A percentile compares a stretch with the other conserved stretches of the same genome.
Conservation (phyloP, 2,329 filamentous ascomycete species). For the Leptographium wingfieldii region DNA sequence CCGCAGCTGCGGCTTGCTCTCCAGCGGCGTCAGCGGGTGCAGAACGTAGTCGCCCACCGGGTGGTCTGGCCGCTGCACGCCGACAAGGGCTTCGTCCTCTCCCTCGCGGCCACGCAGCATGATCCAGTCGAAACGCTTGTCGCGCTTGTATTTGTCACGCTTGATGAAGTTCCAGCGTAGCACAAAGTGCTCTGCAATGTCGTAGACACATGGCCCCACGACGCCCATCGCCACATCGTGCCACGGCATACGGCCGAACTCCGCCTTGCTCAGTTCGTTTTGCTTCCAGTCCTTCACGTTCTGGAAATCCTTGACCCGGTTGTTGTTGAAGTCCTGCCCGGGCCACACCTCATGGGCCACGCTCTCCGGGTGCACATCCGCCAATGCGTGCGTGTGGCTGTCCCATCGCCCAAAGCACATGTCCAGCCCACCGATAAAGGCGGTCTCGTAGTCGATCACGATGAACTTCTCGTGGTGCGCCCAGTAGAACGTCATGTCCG, state of each 20-base stretch:
- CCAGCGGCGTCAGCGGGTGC: conserved; percentile 62
- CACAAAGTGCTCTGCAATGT: conserved; percentile 92
- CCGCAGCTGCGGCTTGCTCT: conserved; percentile 39
- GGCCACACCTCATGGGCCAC: conserved; percentile 79
- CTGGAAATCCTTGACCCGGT: conserved; percentile 90
- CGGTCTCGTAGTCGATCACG: conserved; percentile 79
- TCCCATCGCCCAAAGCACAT: conserved; percentile 96
- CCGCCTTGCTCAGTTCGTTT: conserved; percentile 82
- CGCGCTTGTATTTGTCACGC: conserved; percentile 93
- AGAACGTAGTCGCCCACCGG: conserved; percentile 78
- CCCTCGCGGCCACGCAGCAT: conserved; percentile 62
- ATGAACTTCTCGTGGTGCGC: conserved; percentile 98
- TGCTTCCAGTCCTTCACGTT: conserved; percentile 84
- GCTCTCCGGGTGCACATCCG: conserved; percentile 78
- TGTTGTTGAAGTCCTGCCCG: conserved; percentile 97
- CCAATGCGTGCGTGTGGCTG: conserved; percentile 66
- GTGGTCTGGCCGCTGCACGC: conserved; percentile 77
- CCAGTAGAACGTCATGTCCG: conserved; percentile 96
- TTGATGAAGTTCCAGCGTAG: conserved; percentile 95
- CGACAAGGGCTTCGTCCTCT: conserved; percentile 72
- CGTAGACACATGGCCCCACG: conserved; percentile 80
- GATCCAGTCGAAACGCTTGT: conserved; percentile 74
- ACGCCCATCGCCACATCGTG: conserved; percentile 89
- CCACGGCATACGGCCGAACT: conserved; percentile 95
- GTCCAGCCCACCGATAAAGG: conserved; percentile 90